phyloP scores from a whole-genome alignment of 176 grass and related monocot genomes.

The Aegilops speltoides region DNA sequence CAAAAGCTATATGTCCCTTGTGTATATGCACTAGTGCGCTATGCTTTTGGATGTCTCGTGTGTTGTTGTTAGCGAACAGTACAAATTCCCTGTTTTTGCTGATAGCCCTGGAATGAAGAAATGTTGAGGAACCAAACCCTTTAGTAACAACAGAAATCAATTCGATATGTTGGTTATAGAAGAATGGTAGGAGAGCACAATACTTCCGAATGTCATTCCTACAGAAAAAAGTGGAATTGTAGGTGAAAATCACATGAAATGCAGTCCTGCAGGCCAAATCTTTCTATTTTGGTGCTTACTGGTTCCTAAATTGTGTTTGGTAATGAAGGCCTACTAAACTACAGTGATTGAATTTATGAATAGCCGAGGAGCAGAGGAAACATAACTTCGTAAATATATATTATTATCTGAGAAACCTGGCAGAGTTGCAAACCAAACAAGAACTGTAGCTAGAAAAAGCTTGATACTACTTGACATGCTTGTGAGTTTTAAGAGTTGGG shows the following conservation, averaged over 20 bases:
- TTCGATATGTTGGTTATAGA: not conserved
- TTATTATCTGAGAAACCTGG: not conserved
- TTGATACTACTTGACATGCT: not conserved
- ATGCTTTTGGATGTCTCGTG: not conserved
- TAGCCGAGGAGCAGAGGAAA: not conserved
- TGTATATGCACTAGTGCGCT: not conserved
- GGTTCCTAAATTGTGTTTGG: not conserved
- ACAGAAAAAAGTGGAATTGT: not conserved
- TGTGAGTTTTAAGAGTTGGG: slow-evolving; percentile 8
- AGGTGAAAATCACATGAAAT: not conserved
- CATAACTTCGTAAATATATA: not conserved
- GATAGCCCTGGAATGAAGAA: not conserved
- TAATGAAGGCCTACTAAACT: not conserved
- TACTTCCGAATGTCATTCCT: not conserved
- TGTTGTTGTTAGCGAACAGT: not conserved
- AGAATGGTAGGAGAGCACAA: not conserved
- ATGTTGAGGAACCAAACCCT: not conserved
- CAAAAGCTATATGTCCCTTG: not conserved
- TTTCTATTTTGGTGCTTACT: slow-evolving; percentile 9
- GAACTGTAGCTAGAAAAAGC: not conserved
- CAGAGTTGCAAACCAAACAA: not conserved
- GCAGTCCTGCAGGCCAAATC: not conserved
- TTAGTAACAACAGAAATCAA: not conserved
- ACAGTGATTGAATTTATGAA: not conserved
- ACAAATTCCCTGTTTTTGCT: slow-evolving; percentile 8